Evolutionary conservation across 352 stramenopile species (phyloP), one percentile per base, ranked within the genome.

Genomic region (Phytophthora megakarya): DNA sequence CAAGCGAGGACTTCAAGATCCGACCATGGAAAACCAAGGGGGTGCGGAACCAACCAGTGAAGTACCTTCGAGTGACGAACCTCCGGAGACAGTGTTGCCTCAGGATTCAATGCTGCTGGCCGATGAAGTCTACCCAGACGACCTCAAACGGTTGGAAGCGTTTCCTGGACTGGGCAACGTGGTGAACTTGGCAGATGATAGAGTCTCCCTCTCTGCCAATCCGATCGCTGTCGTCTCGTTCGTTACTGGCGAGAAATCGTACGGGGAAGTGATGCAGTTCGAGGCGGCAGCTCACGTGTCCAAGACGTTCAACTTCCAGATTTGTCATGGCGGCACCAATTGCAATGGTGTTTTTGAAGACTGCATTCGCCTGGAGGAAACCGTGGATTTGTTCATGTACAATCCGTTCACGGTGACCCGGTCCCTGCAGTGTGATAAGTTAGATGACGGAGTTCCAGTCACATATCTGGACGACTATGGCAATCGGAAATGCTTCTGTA

Each of bases 321-420:
- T 75, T 13, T 77, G 72, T 40, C 57, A 61, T 1, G 13, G 13
- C 1, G 56, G 65, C 23, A 32, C 47, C n/a, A 68, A 56, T 51
- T 63, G 44, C 26, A 32, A 53, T 10, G 45, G 33, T 1, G 35
- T 48, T 8, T 85, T 68, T 44, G 50, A 72, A 23, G 73, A 81
- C 30, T 76, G 57, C 44, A 63, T 87, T 46, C 19, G 72, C 21
- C 43, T 89, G 8, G 12, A 43, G 6, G 58, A 83, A 10, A 46
- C 37, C 0, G 67, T 76, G 1, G 76, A 89, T 22, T 49, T 91
- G 35, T 89, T 81, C 64, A 69, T 84, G 67, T 89, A 86, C 72
- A 87, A 88, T 25, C 80, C 82, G 47, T 84, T 86, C 62, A 73
- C 63, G 11, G 60, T 85, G 30, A 64, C 61, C 9, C 74, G 77